These are phyloP conservation scores for Chlamydomonas eustigma DNA, from an alignment of 139 green algal genomes.

Conservation along the genomic window DNA sequence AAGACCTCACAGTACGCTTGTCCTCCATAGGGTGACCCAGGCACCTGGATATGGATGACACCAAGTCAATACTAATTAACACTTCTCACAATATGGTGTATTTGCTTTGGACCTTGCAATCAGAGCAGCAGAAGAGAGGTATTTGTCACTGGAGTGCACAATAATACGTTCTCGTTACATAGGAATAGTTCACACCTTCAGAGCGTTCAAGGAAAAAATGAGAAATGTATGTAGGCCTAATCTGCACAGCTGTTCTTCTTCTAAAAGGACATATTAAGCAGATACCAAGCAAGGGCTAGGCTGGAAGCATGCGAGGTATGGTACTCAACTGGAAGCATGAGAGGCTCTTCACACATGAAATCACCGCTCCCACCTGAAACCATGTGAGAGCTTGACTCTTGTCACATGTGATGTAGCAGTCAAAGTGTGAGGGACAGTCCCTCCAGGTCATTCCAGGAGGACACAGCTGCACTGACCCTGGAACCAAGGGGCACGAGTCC, in stretches of 20 bases:
- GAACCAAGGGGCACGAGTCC: neutral
- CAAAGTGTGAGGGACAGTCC: conserved; percentile 14
- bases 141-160: too few relatives aligned
- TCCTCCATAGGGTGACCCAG: conserved; percentile 4
- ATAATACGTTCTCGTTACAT: too few relatives aligned
- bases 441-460: conserved; percentile 1
- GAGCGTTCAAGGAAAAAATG: too few relatives aligned
- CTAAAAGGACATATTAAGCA: neutral
- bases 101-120: too few relatives aligned
- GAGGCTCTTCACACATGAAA: too few relatives aligned
- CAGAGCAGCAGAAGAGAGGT: too few relatives aligned
- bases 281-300: neutral
- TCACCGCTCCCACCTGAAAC: conserved; percentile 14
- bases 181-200: too few relatives aligned
- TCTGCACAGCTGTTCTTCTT: neutral
- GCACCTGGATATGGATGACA: neutral
- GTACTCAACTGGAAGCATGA: neutral
- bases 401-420: conserved; percentile 25
- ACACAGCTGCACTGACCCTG: neutral
- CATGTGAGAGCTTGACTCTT: neutral
- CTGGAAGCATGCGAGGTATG: neutral
- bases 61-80: too few relatives aligned
- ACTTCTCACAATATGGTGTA: too few relatives aligned
- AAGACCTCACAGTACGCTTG: conserved; percentile 14
- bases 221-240: neutral